Evolutionary conservation across 495 filamentous ascomycete species (phyloP).

Genomic region (Penicillium robsamsonii): DNA sequence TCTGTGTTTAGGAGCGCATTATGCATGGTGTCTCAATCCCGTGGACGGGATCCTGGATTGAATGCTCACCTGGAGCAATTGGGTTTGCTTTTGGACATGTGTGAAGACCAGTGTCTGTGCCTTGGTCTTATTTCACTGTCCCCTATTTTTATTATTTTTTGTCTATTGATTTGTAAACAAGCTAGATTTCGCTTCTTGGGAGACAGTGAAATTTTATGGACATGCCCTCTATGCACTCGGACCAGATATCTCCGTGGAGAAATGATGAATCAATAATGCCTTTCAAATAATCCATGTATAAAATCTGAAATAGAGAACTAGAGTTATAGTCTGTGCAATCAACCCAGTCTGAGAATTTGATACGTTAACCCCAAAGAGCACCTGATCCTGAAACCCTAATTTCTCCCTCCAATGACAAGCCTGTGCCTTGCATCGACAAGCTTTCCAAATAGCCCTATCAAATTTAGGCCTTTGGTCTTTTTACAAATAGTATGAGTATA

Average conservation of each 20-base stretch:
- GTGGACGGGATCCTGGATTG: conserved; percentile 28
- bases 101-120: conserved; percentile 1
- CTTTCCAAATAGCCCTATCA: conserved; percentile 7
- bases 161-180: conserved; percentile 21
- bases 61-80: conserved; percentile 27
- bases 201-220: conserved; percentile 1
- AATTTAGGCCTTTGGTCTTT: background rate
- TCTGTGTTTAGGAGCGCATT: conserved; percentile 27
- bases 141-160: conserved; percentile 8
- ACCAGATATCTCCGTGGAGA: conserved; percentile 9
- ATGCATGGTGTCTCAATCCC: conserved; percentile 29
- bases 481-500: background rate
- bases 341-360: background rate
- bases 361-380: background rate
- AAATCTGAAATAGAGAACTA: background rate
- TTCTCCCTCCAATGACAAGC: conserved; percentile 5
- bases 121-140: background rate
- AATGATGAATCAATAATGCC: conserved; percentile 12
- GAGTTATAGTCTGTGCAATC: background rate
- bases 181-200: conserved; percentile 22
- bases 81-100: conserved; percentile 16
- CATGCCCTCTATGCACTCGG: conserved; percentile 2
- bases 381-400: conserved; percentile 10
- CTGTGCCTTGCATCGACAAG: conserved; percentile 15
- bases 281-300: background rate